Percentiles rank a stretch among this genome's conserved stretches.
Evolutionary conservation across 345 rosid species (phyloP).

Genomic region (Noccaea caerulescens): DNA sequence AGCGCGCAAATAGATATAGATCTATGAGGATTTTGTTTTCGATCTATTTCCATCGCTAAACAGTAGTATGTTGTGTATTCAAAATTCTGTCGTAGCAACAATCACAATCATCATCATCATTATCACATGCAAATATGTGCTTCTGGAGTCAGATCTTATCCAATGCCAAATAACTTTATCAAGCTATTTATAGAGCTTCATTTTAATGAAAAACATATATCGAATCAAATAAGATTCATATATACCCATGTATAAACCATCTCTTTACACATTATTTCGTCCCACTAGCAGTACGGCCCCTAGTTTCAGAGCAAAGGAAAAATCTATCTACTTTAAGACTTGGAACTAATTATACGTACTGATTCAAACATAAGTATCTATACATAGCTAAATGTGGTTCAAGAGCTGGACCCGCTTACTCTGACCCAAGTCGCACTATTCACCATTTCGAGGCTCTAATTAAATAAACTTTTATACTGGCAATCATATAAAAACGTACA

Average conservation of each 20-base stretch:
- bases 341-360: constrained; percentile 13
- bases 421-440: constrained; percentile 35
- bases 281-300: constrained; percentile 43
- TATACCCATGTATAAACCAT: neutral
- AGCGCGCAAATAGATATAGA: constrained; percentile 30
- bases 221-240: neutral
- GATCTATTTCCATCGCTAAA: constrained; percentile 40
- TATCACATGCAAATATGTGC: constrained; percentile 33
- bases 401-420: constrained; percentile 38
- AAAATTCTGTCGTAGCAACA: constrained; percentile 32
- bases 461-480: constrained; percentile 21
- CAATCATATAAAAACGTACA: constrained; percentile 28
- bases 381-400: constrained; percentile 12
- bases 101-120: constrained; percentile 33
- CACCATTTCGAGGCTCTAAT: constrained; percentile 39
- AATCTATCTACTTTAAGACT: constrained; percentile 16
- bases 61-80: constrained; percentile 32
- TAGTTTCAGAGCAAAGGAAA: constrained; percentile 24
- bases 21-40: constrained; percentile 27
- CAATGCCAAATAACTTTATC: constrained; percentile 19
- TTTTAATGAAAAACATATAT: neutral
- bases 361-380: constrained; percentile 1
- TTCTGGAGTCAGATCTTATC: constrained; percentile 36
- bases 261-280: constrained; percentile 17
- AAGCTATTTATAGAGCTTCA: constrained; percentile 9